These are phyloP conservation scores for Penicillium salamii DNA, from an alignment of 495 filamentous ascomycete genomes.

Conservation along the genomic window DNA sequence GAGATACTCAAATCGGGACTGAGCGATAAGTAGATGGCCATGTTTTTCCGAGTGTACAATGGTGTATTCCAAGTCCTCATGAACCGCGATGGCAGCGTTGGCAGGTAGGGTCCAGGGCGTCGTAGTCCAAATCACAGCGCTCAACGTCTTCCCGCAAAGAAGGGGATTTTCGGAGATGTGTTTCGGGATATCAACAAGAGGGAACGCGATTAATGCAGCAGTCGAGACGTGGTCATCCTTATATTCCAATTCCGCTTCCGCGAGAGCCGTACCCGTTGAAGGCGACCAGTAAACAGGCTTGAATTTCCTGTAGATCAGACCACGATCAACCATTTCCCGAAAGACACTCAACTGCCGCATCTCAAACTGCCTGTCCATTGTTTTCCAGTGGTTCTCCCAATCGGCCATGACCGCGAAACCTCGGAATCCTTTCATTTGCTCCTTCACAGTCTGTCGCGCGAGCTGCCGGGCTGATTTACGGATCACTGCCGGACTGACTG, in stretches of 20 bases:
- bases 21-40: constrained; percentile 63
- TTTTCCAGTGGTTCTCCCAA: constrained; percentile 89
- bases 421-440: constrained; percentile 80
- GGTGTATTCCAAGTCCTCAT: constrained; percentile 67
- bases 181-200: constrained; percentile 53
- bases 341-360: constrained; percentile 83
- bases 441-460: constrained; percentile 67
- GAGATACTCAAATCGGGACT: constrained; percentile 59
- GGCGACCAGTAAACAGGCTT: constrained; percentile 98
- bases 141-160: constrained; percentile 43
- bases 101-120: constrained; percentile 97
- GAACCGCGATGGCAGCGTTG: constrained; percentile 83
- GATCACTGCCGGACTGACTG: constrained; percentile 43
- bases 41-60: constrained; percentile 56
- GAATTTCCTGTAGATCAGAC: constrained; percentile 80
- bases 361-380: constrained; percentile 88
- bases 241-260: constrained; percentile 96
- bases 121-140: constrained; percentile 91
- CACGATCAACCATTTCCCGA: constrained; percentile 75
- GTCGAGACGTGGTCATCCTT: constrained; percentile 77
- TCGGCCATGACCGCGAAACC: constrained; percentile 90
- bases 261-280: constrained; percentile 83
- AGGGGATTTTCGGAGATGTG: constrained; percentile 38
- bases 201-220: constrained; percentile 80
- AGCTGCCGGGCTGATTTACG: constrained; percentile 71